Base-by-base conservation (phyloP, 305 asterid species). In the Stenogyne calaminthoides region DNA sequence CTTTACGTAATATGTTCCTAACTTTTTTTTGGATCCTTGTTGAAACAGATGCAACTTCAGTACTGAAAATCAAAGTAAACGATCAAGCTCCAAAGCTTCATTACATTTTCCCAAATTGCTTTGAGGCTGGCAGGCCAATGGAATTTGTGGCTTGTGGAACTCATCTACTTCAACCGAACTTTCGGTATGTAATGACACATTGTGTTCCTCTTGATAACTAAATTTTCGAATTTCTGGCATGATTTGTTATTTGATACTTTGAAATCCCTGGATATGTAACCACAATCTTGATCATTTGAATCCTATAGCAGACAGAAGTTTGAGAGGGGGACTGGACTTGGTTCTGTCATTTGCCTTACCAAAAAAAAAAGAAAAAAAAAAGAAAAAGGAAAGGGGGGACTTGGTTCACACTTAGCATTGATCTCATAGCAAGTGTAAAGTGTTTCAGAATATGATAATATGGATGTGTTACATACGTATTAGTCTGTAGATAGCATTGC, bases 61-160 rank as follows among this genome's bases (percentile, higher is more conserved):
- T 88, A 42, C 67, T 82, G 80, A 80, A 83, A 80, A 84, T 89
- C 63, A 84, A 83, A 82, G 87, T 80, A 58, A 88, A 79, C 64
- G 87, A 83, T 55, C 84, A 77, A 67, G 79, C 81, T 67, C 98
- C 98, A 25, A 89, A 84, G 88, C 95, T 93, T 71, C 91, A 82
- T 76, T 88, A 82, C 60, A 74, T 91, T 65, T 80, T 89, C 81
- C 98, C 97, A 54, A 81, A 74, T 60, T 88, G 87, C 84, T 89
- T 93, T 67, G 98, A 85, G 85, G 96, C 96, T 79, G 98, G 98
- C 36, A 86, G 84, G 78, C 91, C 97, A 19, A 80, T 93, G 85
- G 96, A 91, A 77, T 89, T 93, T 67, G 81, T 88, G 51, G 94
- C 88, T 64, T 87, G 92, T 80, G 98, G 98, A 83, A 91, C 87